Evolutionary conservation across 148 eudicot genomes (phyloP).

Genomic region (Vaccinium vitisidaea): DNA sequence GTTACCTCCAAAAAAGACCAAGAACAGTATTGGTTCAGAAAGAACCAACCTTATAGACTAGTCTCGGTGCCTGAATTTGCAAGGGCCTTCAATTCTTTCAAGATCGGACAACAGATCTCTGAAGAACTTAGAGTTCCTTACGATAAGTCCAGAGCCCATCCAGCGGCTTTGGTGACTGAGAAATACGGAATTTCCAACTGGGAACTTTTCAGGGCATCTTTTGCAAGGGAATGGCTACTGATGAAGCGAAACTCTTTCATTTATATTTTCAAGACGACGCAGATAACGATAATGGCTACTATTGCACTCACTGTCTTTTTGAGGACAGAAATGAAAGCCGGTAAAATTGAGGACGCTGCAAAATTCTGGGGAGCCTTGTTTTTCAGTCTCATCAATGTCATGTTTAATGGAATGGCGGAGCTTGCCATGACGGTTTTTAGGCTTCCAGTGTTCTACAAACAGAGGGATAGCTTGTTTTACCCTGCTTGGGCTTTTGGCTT

Average conservation of each 20-base stretch:
- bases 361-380: constrained; percentile 43
- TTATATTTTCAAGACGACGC: constrained; percentile 38
- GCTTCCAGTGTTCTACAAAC: constrained; percentile 43
- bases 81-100: constrained; percentile 28
- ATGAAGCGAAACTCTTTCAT: constrained; percentile 38
- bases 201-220: constrained; percentile 38
- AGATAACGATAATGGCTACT: constrained; percentile 33
- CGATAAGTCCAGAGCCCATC: constrained; percentile 32
- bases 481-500: constrained; percentile 47
- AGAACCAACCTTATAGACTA: constrained; percentile 35
- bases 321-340: constrained; percentile 39
- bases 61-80: constrained; percentile 36
- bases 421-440: constrained; percentile 35
- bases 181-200: constrained; percentile 36
- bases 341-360: constrained; percentile 23
- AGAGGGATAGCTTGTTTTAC: constrained; percentile 38
- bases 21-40: constrained; percentile 44
- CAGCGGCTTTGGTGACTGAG: constrained; percentile 35
- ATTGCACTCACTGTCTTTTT: constrained; percentile 42
- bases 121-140: constrained; percentile 36
- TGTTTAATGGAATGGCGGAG: constrained; percentile 49
- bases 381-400: constrained; percentile 40
- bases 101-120: constrained; percentile 24
- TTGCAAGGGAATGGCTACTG: constrained; percentile 41
- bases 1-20: constrained; percentile 38